These are phyloP conservation scores for Nakazawaea ishiwadae DNA, from an alignment of 805 yeast genomes.

Conservation along the genomic window DNA sequence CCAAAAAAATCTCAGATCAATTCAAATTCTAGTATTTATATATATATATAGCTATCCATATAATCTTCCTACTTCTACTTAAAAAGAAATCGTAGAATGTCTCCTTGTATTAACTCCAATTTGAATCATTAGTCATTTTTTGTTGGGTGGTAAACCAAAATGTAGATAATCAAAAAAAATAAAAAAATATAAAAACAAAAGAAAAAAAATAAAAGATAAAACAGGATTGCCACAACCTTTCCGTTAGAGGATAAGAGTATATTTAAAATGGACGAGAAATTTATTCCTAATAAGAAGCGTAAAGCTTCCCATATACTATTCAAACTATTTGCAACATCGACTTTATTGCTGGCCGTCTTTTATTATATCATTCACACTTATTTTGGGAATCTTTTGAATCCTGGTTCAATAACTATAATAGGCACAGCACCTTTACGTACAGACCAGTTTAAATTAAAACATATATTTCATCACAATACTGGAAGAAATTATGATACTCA, in stretches of 20 bases:
- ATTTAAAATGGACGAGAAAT: neutral
- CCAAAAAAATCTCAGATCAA: slow-evolving; percentile 13
- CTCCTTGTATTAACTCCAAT: too few relatives aligned
- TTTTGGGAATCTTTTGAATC: neutral
- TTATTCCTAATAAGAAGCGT: neutral
- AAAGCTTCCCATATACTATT: neutral
- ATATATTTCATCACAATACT: slow-evolving; percentile 59
- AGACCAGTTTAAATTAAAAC: slow-evolving; percentile 36
- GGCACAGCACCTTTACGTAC: neutral
- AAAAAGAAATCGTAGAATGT: neutral
- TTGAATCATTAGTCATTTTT: too few relatives aligned
- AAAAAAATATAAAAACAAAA: neutral
- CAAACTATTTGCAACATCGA: neutral
- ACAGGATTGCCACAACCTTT: slow-evolving; percentile 6
- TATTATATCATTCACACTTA: neutral
- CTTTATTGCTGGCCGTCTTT: neutral
- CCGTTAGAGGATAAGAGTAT: too few relatives aligned
- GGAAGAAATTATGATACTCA: slow-evolving; percentile 38
- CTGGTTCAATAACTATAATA: slow-evolving; percentile 7
- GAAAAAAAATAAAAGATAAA: neutral
- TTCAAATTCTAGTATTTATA: neutral
- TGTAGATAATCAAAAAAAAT: neutral
- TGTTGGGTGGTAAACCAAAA: too few relatives aligned
- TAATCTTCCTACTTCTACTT: too few relatives aligned
- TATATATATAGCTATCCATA: neutral